Base-by-base conservation (phyloP, 306 rosid genomes). In the Leucaena leucocephala region DNA sequence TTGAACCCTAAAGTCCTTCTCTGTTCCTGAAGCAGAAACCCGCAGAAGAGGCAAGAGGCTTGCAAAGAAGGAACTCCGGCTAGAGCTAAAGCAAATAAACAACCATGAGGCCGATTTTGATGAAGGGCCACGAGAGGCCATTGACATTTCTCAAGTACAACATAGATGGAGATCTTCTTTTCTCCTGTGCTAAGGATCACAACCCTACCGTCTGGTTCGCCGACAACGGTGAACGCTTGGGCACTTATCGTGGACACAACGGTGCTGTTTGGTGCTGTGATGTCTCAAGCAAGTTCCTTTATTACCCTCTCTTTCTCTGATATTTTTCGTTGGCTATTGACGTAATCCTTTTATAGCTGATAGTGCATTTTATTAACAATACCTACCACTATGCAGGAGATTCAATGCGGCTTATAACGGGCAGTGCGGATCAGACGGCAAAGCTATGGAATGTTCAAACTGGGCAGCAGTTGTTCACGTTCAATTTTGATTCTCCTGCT, bases 111-210 rank as follows among this genome's bases (percentile, higher is more conserved):
- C 98, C 98, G 13, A 94, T 94, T 72, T 64, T 94, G 89, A 94
- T 94, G 98, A 94, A 94, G 80, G 98, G 98, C 68, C 98, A 94
- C 62, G 97, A 94, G 80, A 87, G 97, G 97, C 98, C 98, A 35
- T 71, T 94, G 68, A 94, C 98, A 0, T 92, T 92, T 76, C 87
- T 94, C 49, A 94, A 91, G 62, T 92, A 91, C 85, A 94, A 94
- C 86, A 78, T 93, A 19, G 98, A 94, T 50, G 97, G 97, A 0
- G 98, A 92, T 72, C 97, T 94, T 14, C 92, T 94, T 8, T 95
- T 95, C 77, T 92, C 97, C 8, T 92, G 97, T 34, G 95, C 95
- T 27, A 95, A 95, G 78, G 98, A 92, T 36, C 95, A 92, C 80
- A 85, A 82, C 19, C 98, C 98, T 5, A 92, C 96, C 12, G 92